Conservation (phyloP, 495 filamentous ascomycete species). For the Lineolata rhizophorae region DNA sequence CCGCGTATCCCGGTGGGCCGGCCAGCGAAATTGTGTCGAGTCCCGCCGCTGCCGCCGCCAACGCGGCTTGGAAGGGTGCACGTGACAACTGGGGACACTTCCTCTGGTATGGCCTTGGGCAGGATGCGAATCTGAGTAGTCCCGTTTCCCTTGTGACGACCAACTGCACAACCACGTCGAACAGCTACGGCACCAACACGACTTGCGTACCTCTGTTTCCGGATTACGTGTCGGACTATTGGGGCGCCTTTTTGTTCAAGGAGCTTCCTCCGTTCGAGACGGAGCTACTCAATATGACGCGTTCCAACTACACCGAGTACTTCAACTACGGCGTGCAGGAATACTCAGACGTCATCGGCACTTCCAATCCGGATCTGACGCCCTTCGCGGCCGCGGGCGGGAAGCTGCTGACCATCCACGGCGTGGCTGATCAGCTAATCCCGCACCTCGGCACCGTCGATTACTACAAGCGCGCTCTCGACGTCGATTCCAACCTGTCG, state of each 20-base stretch:
- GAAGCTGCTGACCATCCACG: conserved; percentile 1
- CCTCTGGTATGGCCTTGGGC: conserved; percentile 13
- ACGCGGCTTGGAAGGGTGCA: conserved; percentile 13
- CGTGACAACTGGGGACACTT: conserved; percentile 6
- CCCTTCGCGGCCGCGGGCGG: not conserved
- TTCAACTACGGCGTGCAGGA: not conserved
- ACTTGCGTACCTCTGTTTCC: not conserved
- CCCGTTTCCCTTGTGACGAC: not conserved
- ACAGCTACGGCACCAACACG: not conserved
- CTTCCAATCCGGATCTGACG: not conserved
- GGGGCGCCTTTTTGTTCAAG: not conserved
- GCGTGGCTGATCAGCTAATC: conserved; percentile 2
- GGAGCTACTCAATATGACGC: conserved; percentile 5
- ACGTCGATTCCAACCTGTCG: conserved; percentile 4
- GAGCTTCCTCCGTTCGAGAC: not conserved
- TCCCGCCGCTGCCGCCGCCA: not conserved
- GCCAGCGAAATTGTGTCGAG: too few relatives aligned
- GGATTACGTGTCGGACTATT: not conserved
- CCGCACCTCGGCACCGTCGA: conserved; percentile 1
- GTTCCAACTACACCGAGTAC: not conserved
- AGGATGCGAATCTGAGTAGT: conserved; percentile 3
- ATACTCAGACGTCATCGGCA: not conserved
- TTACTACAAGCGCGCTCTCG: conserved; percentile 4
- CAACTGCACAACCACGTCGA: too few relatives aligned
- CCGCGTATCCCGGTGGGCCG: not conserved